Percentiles rank a stretch among this genome's conserved stretches.
phyloP scores from a whole-genome alignment of 257 asterid species.

The Scutellaria galericulata region DNA sequence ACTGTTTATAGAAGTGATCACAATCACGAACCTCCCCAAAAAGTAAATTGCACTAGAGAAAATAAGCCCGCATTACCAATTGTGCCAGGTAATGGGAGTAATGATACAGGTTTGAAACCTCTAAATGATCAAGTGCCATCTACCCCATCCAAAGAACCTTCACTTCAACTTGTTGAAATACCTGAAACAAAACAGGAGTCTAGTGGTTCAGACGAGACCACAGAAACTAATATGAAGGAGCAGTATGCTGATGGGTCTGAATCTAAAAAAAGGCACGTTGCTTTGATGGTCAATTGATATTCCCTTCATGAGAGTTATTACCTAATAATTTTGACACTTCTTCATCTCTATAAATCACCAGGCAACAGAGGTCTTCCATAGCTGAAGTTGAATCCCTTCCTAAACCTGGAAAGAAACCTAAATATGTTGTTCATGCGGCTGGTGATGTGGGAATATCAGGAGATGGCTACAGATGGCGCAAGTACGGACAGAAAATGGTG shows the following conservation, averaged over 20 bases:
- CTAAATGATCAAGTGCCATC: conserved; percentile 47
- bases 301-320: conserved; percentile 25
- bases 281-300: conserved; percentile 20
- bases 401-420: conserved; percentile 75
- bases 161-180: conserved; percentile 38
- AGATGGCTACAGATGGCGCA: conserved; percentile 98
- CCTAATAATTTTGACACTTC: conserved; percentile 34
- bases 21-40: conserved; percentile 87
- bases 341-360: conserved; percentile 45
- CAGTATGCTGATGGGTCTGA: conserved; percentile 60
- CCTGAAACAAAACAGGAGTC: conserved; percentile 54
- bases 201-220: conserved; percentile 63
- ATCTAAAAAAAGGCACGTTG: conserved; percentile 60
- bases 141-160: conserved; percentile 51
- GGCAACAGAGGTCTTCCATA: conserved; percentile 61
- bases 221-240: conserved; percentile 53
- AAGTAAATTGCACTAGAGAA: conserved; percentile 56
- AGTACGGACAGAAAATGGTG: conserved; percentile 97
- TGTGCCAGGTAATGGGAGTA: conserved; percentile 44
- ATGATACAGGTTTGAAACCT: conserved; percentile 36
- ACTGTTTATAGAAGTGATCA: conserved; percentile 79
- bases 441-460: conserved; percentile 89
- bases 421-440: conserved; percentile 85
- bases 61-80: conserved; percentile 46
- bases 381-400: conserved; percentile 53